Percentiles rank a stretch among this genome's conserved stretches.
Conservation (phyloP, 805 yeast genomes). For the Pichia eremophila region DNA sequence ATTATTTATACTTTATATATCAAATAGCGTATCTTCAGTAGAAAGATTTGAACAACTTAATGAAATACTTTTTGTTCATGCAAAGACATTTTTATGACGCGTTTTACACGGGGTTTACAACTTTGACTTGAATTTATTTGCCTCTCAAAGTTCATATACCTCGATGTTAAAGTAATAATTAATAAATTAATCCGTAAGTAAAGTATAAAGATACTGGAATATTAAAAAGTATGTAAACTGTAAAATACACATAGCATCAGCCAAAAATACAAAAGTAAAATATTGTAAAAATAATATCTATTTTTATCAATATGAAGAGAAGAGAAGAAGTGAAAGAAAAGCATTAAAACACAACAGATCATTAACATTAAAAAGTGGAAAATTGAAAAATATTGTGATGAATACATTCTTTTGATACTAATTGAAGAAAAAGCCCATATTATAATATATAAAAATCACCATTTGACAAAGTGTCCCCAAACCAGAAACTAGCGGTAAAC, state of each 20-base stretch:
- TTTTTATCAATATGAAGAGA: neutral
- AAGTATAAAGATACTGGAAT: no score
- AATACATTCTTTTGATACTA: neutral
- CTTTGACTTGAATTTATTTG: no score
- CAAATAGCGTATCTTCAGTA: no score
- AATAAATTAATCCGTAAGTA: no score
- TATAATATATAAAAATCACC: constrained; percentile 3
- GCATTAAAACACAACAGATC: constrained; percentile 8
- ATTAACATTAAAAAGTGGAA: neutral
- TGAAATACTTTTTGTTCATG: no score
- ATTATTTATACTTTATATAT: no score
- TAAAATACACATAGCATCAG: neutral
- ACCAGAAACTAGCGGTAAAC: neutral
- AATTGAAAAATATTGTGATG: neutral
- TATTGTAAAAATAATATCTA: neutral
- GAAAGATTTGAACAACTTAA: no score
- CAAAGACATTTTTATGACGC: no score
- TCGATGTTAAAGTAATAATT: no score
- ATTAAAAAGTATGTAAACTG: neutral
- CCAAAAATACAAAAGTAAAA: constrained; percentile 1
- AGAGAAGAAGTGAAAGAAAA: constrained; percentile 5
- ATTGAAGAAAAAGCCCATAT: neutral
- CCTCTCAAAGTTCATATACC: no score
- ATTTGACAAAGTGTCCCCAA: constrained; percentile 4
- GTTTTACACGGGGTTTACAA: no score